Evolutionary conservation across 306 rosid genomes (phyloP).

Genomic region (Calophaca sinica): DNA sequence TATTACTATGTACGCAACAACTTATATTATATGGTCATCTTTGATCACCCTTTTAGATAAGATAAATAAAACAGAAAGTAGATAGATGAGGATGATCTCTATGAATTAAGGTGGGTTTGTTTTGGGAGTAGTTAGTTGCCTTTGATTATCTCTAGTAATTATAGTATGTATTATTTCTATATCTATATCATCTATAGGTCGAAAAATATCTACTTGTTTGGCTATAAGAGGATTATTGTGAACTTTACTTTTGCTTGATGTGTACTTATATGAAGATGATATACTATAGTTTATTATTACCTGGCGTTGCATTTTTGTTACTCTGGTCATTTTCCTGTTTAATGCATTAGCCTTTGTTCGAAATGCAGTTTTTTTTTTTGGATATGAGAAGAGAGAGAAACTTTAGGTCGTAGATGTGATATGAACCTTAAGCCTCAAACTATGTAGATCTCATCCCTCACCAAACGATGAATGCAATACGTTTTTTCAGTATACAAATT

Average conservation of each 20-base stretch:
- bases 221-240: background rate
- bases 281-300: background rate
- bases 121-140: constrained; percentile 36
- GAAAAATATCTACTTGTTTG: background rate
- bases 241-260: background rate
- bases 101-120: constrained; percentile 26
- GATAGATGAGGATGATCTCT: background rate
- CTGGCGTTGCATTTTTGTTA: background rate
- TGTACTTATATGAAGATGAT: constrained; percentile 29
- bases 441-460: background rate
- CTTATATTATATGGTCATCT: background rate
- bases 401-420: constrained; percentile 33
- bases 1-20: background rate
- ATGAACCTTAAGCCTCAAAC: background rate
- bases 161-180: background rate
- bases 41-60: constrained; percentile 29
- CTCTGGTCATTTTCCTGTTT: background rate
- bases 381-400: background rate
- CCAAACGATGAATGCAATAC: background rate
- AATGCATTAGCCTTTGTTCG: background rate
- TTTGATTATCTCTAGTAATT: background rate
- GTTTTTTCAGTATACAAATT: background rate
- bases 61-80: constrained; percentile 17
- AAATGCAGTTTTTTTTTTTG: background rate
- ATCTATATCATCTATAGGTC: background rate